These are phyloP conservation scores for Gymnopilus junonius DNA, from an alignment of 768 basidiomycete genomes.

Conservation along the genomic window DNA sequence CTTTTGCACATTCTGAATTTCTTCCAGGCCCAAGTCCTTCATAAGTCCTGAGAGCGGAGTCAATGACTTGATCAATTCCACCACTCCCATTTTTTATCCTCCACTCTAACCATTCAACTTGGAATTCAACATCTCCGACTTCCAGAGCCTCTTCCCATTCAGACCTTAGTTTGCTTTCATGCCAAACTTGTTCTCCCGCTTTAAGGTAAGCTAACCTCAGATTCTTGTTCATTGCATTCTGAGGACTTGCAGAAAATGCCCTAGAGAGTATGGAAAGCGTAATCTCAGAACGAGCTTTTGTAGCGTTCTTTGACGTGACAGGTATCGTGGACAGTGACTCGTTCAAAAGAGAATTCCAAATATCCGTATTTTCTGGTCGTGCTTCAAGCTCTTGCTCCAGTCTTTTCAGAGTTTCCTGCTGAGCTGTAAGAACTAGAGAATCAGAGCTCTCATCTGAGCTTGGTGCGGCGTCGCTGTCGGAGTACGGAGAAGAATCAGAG, in stretches of 20 bases:
- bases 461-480: conserved; percentile 33
- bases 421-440: conserved; percentile 45
- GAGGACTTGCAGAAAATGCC: conserved; percentile 60
- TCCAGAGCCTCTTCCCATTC: conserved; percentile 71
- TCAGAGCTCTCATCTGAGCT: conserved; percentile 42
- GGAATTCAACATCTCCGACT: conserved; percentile 58
- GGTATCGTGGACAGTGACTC: conserved; percentile 69
- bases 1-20: conserved; percentile 52
- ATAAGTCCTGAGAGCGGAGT: conserved; percentile 54
- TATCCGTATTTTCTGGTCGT: conserved; percentile 55
- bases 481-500: conserved; percentile 37
- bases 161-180: conserved; percentile 49
- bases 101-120: conserved; percentile 86
- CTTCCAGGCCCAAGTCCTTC: conserved; percentile 42
- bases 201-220: conserved; percentile 70
- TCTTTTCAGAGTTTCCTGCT: conserved; percentile 60
- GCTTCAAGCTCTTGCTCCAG: conserved; percentile 58
- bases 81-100: conserved; percentile 51
- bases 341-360: conserved; percentile 69
- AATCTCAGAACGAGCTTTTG: conserved; percentile 71
- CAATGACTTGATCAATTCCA: conserved; percentile 57
- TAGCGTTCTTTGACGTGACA: conserved; percentile 66
- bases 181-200: conserved; percentile 77
- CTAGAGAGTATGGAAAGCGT: conserved; percentile 67
- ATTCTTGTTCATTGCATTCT: conserved; percentile 49